Evolutionary conservation across 2,329 filamentous ascomycete genomes (phyloP), one percentile per base, ranked within the genome.

Genomic region (Pseudovirgaria hyperparasitica): DNA sequence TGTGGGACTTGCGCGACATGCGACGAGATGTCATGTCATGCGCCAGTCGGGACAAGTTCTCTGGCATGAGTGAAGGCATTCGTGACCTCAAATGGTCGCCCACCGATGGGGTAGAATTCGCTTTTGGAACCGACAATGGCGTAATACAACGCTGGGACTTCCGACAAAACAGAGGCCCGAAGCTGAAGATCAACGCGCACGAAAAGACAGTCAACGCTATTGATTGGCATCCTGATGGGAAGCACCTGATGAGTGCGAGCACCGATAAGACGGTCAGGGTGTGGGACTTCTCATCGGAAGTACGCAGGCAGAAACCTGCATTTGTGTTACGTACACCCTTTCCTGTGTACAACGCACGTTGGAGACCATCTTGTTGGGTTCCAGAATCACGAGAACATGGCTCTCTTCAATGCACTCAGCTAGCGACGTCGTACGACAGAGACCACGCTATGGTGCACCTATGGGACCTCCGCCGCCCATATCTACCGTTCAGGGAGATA

Each of bases 191-290:
- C 30, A 65, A 67, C 18, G 72, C 71, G 22, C 72, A 77, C 43
- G 64, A 70, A 37, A 64, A 62, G 34, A 60, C 60, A 4, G 76
- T 72, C 51, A 72, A 65, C 34, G 62, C 70, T 5, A 63, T 77
- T 19, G 72, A 77, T 44, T 77, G 72, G 71, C 72, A 77, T 42
- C 72, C 72, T 2, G 71, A 76, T 39, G 72, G 72, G 5, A 74
- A 67, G 41, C 70, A 76, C 44, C 54, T 77, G 7, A 61, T 70
- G 28, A 76, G 70, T 38, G 70, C 68, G n/a, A 63, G 72, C 27
- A 59, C 65, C 13, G 72, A 77, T 45, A 68, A 66, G 32, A 67
- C 67, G 16, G 63, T 76, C 35, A 70, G 70, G 43, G 63, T 76
- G 16, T 77, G 72, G 70, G 70, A 76, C 44, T 68, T 76, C 30